These are phyloP conservation scores for Blastobotrys muscicola DNA, from an alignment of 805 yeast species.

Conservation along the genomic window DNA sequence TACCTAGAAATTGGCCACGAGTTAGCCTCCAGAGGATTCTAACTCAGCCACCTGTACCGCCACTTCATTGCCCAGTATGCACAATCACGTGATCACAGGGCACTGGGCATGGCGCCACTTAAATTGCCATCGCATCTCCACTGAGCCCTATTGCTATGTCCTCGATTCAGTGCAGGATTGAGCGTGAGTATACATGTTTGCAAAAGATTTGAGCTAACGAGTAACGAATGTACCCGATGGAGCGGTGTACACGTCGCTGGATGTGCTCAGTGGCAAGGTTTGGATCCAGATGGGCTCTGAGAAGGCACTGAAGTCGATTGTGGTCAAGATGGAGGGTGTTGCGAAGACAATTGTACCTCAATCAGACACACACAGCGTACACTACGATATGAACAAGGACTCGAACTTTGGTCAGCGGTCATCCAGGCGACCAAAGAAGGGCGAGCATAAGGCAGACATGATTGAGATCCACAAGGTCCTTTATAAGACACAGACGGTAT, in stretches of 20 bases:
- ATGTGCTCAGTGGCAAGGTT: slow-evolving; percentile 21
- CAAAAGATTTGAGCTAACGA: too few relatives aligned
- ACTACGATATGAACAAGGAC: slow-evolving; percentile 2
- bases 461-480: slow-evolving; percentile 22
- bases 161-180: too few relatives aligned
- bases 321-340: slow-evolving; percentile 26
- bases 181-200: too few relatives aligned
- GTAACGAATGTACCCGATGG: too few relatives aligned
- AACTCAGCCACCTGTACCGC: not conserved
- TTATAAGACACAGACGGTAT: slow-evolving; percentile 23
- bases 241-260: slow-evolving; percentile 7
- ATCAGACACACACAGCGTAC: slow-evolving; percentile 5
- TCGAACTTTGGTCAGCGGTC: slow-evolving; percentile 6
- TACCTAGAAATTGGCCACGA: slow-evolving; percentile 60
- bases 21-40: slow-evolving; percentile 51
- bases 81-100: too few relatives aligned
- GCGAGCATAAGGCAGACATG: slow-evolving; percentile 11
- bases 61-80: too few relatives aligned
- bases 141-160: too few relatives aligned
- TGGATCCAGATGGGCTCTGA: slow-evolving; percentile 16
- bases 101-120: too few relatives aligned
- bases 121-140: not conserved
- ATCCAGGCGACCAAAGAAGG: slow-evolving; percentile 15
- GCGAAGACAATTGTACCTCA: slow-evolving; percentile 16
- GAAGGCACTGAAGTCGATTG: slow-evolving; percentile 20